Conservation (phyloP, 768 basidiomycete genomes). For the Macrolepiota albuminosa region DNA sequence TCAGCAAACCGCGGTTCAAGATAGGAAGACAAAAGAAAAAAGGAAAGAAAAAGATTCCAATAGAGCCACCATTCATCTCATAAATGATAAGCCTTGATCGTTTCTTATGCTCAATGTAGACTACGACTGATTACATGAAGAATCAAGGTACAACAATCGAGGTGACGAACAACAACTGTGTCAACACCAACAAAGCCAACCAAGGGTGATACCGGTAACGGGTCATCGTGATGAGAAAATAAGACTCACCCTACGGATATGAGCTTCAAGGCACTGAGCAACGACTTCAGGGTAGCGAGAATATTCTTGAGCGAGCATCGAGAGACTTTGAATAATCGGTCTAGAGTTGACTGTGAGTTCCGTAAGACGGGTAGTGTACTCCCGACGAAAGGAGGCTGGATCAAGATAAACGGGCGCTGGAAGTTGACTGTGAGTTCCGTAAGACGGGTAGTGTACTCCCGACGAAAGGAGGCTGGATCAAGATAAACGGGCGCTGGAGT, state of each 20-base stretch:
- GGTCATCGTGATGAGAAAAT: slow-evolving; percentile 7
- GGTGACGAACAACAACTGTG: slow-evolving; percentile 3
- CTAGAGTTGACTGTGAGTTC: slow-evolving; percentile 93
- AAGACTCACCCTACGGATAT: slow-evolving; percentile 83
- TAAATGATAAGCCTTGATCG: slow-evolving; percentile 25
- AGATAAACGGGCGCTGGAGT: slow-evolving; percentile 32
- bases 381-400: slow-evolving; percentile 71
- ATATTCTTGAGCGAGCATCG: slow-evolving; percentile 89
- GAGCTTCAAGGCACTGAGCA: slow-evolving; percentile 75
- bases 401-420: slow-evolving; percentile 43
- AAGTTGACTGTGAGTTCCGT: slow-evolving; percentile 85
- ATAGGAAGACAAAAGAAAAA: slow-evolving; percentile 19
- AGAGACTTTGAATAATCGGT: slow-evolving; percentile 88
- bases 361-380: slow-evolving; percentile 67
- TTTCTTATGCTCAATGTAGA: slow-evolving; percentile 34
- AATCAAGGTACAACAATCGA: slow-evolving; percentile 16
- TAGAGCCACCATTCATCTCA: slow-evolving; percentile 20
- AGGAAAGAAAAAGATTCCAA: slow-evolving; percentile 5
- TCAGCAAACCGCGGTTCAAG: slow-evolving; percentile 55
- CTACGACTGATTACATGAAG: slow-evolving; percentile 39
- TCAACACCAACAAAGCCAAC: slow-evolving; percentile 11
- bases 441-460: slow-evolving; percentile 72
- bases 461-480: slow-evolving; percentile 71
- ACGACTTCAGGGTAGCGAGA: slow-evolving; percentile 74
- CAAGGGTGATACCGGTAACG: slow-evolving; percentile 18